These are phyloP conservation scores for Fusarium mexicanum DNA, from an alignment of 2,329 filamentous ascomycete species.

Conservation along the genomic window DNA sequence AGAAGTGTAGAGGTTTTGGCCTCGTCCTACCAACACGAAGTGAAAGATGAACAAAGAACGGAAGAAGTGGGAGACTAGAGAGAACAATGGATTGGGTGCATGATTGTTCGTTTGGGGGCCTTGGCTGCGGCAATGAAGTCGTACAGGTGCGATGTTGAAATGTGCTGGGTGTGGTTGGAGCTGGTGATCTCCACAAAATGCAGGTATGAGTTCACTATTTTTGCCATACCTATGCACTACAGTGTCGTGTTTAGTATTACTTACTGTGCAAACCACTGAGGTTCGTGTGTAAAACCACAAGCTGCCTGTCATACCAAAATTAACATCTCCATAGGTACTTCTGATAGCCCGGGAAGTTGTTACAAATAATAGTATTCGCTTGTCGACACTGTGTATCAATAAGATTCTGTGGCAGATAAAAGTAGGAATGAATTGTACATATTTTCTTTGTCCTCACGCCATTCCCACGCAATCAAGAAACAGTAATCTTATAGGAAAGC, in stretches of 20 bases:
- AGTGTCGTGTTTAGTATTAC: neutral
- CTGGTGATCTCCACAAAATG: slow-evolving; percentile 32
- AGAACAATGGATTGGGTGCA: neutral
- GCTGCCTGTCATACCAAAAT: neutral
- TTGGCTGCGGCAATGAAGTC: slow-evolving; percentile 3
- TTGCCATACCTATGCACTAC: neutral
- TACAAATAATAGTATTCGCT: neutral
- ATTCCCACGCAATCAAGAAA: neutral
- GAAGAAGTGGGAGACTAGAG: neutral
- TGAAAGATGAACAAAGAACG: neutral
- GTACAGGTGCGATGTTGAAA: slow-evolving; percentile 28
- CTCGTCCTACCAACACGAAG: neutral
- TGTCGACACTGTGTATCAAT: neutral
- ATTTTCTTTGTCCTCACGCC: neutral
- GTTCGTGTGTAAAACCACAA: neutral
- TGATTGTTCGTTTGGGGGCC: slow-evolving; percentile 1
- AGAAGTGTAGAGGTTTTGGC: slow-evolving; percentile 3
- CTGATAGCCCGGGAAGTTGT: neutral
- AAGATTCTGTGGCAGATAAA: neutral
- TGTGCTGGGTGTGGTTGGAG: slow-evolving; percentile 12
- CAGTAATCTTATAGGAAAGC: neutral
- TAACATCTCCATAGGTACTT: neutral
- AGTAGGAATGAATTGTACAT: neutral
- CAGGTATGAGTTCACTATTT: slow-evolving; percentile 25
- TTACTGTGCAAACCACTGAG: neutral